Base-by-base conservation (phyloP, 768 basidiomycete species). In the Leccinum imitatum region DNA sequence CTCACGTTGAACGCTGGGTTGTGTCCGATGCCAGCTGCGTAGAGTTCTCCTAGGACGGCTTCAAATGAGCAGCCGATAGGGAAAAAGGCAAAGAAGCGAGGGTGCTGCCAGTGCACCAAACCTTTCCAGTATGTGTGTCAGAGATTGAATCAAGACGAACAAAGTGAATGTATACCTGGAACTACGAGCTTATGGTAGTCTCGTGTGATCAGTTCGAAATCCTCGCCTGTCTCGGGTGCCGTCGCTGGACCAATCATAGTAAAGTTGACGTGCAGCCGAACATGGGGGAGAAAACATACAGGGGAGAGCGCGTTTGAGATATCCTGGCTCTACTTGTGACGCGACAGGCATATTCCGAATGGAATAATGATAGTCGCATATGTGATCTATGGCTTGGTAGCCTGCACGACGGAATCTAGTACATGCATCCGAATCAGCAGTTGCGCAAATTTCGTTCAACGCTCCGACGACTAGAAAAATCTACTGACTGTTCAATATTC, bases 1-100 rank as follows among this genome's bases (percentile, higher is more conserved):
- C 73, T 63, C 63, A 90, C 93, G 65, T 94, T 95, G 76, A 95
- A 95, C 0, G 93, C 95, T 0, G 95, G 95, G 67, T 93, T 96
- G 30, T 80, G 71, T 15, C 85, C 81, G n/a, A 71, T 71, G 62
- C 87, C 87, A 14, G 80, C 84, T 0, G 92, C 79, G 63, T 93
- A 92, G 15, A 97, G 73, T 62, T 97, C 95, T 7, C 84, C 95
- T 2, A 97, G 78, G 53, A 95, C 90, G 23, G 88, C 85, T 70
- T 88, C 90, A 66, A 90, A 91, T 0, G 86, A 90, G 57, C 83
- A 84, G 35, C 84, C 86, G 4, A 89, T 82, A 0, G 93, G 91
- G 69, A 89, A 95, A 73, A 90, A 95, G 0, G 87, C 93, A 63
- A 91, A 92, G 77, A 95, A 95, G 13, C 83, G 86, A 4, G 25